Evolutionary conservation across 163 green algal genomes (phyloP).

Genomic region (Picocystis sp.): DNA sequence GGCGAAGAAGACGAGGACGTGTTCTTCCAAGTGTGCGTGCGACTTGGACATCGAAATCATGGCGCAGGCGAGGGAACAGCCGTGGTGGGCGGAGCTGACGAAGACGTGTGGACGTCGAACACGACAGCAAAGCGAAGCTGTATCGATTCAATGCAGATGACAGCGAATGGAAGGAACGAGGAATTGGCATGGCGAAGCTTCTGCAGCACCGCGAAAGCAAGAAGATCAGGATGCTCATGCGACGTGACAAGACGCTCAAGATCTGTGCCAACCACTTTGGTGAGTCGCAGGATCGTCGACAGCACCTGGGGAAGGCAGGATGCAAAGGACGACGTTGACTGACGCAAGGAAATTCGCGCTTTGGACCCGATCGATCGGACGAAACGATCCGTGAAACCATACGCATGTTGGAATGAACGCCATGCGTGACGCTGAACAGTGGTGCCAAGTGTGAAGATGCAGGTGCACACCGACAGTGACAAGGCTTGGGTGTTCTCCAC

Average conservation of each 20-base stretch:
- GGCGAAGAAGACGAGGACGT: slow-evolving; percentile 87
- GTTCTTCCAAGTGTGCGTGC: slow-evolving; percentile 72
- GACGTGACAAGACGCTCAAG: slow-evolving; percentile 95
- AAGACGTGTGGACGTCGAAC: background rate
- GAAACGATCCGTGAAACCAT: too few relatives aligned
- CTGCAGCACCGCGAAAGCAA: slow-evolving; percentile 84
- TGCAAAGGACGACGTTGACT: slow-evolving; percentile 1
- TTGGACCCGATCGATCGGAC: too few relatives aligned
- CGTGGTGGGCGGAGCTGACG: slow-evolving; percentile 7
- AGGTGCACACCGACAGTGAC: slow-evolving; percentile 85
- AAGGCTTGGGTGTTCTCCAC: slow-evolving; percentile 93
- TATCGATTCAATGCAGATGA: slow-evolving; percentile 86
- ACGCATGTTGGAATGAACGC: too few relatives aligned
- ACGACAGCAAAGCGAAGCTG: slow-evolving; percentile 88
- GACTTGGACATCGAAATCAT: background rate
- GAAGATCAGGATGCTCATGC: slow-evolving; percentile 85
- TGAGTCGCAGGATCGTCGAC: slow-evolving; percentile 12
- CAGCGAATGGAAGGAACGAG: slow-evolving; percentile 96
- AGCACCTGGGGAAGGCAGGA: background rate
- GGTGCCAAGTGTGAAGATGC: slow-evolving; percentile 81
- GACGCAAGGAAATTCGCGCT: background rate
- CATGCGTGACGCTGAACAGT: slow-evolving; percentile 36
- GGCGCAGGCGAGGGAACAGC: background rate
- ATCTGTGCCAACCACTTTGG: slow-evolving; percentile 93
- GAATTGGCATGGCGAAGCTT: slow-evolving; percentile 71